Evolutionary conservation across 129 eudicot genomes (phyloP).

Genomic region (Flaveria trinervia): DNA sequence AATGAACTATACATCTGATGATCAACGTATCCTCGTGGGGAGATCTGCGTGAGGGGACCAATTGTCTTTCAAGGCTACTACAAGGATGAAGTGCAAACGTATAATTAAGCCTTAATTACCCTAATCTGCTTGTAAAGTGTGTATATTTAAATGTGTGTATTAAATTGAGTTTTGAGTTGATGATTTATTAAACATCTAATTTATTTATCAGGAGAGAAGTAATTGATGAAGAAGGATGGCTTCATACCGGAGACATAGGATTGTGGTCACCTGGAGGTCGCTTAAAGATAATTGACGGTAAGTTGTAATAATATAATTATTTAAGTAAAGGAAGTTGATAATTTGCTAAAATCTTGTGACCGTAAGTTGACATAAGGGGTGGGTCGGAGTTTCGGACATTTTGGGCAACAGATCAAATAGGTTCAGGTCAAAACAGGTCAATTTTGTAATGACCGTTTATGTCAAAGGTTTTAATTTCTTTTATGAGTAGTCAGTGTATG

Average conservation of each 20-base stretch:
- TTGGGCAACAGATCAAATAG: neutral
- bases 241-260: constrained; percentile 95
- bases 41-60: constrained; percentile 88
- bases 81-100: constrained; percentile 91
- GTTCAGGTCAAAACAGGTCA: constrained; percentile 1
- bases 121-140: constrained; percentile 15
- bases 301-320: constrained; percentile 12
- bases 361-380: neutral
- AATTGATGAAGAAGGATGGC: constrained; percentile 90
- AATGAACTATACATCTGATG: constrained; percentile 83
- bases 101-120: constrained; percentile 17
- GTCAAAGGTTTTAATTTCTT: neutral
- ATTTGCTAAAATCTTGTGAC: neutral
- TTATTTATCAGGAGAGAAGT: constrained; percentile 69
- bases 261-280: constrained; percentile 84
- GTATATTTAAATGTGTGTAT: neutral
- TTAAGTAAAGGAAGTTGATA: neutral
- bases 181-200: constrained; percentile 21
- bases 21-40: constrained; percentile 90
- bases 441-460: neutral
- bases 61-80: constrained; percentile 81
- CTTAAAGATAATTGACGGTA: constrained; percentile 89
- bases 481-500: neutral
- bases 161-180: constrained; percentile 4
- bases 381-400: neutral